phyloP scores from a whole-genome alignment of 1,284 basidiomycete genomes.

The Trametes hirsuta region DNA sequence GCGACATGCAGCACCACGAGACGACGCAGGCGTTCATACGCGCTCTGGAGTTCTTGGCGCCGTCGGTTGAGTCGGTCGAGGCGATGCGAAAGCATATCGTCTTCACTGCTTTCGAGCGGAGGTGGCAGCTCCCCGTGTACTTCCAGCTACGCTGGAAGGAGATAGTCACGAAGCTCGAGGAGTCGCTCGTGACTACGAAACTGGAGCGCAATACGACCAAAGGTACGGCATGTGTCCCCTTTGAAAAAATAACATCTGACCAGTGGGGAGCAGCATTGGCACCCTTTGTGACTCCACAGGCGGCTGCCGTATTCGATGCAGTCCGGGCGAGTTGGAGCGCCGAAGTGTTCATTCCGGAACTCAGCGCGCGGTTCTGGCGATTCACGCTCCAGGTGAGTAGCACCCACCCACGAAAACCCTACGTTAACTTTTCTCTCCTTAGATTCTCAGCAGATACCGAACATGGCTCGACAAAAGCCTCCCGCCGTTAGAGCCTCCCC shows the following conservation, averaged over 20 bases:
- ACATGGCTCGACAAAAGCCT: slow-evolving; percentile 67
- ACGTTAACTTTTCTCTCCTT: neutral
- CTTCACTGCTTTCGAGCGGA: slow-evolving; percentile 74
- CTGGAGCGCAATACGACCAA: slow-evolving; percentile 45
- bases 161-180: slow-evolving; percentile 79
- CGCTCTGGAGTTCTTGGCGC: slow-evolving; percentile 83
- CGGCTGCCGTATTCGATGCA: slow-evolving; percentile 71
- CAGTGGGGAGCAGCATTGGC: slow-evolving; percentile 21
- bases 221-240: slow-evolving; percentile 28
- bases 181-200: slow-evolving; percentile 51
- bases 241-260: neutral
- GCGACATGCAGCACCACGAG: slow-evolving; percentile 68
- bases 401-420: too few species aligned
- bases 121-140: slow-evolving; percentile 97
- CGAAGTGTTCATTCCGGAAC: slow-evolving; percentile 81
- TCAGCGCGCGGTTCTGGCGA: slow-evolving; percentile 86
- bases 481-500: slow-evolving; percentile 41
- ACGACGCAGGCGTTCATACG: slow-evolving; percentile 85
- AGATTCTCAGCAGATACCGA: slow-evolving; percentile 81
- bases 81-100: slow-evolving; percentile 74
- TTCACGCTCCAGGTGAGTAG: slow-evolving; percentile 79
- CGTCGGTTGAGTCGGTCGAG: slow-evolving; percentile 71
- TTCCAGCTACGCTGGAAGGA: slow-evolving; percentile 99
- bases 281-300: slow-evolving; percentile 64
- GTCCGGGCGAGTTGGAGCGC: slow-evolving; percentile 83